Conservation (phyloP, 768 basidiomycete species). For the Rhodotorula diobovata region DNA sequence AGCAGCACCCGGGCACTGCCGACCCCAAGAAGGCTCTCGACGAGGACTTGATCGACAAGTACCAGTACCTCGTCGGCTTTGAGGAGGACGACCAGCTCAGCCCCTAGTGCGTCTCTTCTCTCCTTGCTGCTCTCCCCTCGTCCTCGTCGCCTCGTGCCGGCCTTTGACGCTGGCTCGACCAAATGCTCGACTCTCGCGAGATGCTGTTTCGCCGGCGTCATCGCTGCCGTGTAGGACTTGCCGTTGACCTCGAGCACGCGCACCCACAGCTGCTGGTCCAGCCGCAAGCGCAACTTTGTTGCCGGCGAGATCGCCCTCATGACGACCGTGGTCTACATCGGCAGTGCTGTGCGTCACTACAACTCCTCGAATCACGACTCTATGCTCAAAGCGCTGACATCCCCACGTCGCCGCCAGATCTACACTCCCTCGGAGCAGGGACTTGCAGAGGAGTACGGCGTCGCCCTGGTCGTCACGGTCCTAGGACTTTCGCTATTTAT, state of each 20-base stretch:
- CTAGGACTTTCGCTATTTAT: slow-evolving; percentile 46
- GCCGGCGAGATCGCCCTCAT: slow-evolving; percentile 17
- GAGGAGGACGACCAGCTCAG: slow-evolving; percentile 27
- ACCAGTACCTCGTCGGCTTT: slow-evolving; percentile 32
- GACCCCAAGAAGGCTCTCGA: slow-evolving; percentile 18
- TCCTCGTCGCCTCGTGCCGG: too few species aligned
- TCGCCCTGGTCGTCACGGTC: slow-evolving; percentile 38
- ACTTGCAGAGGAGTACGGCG: slow-evolving; percentile 36
- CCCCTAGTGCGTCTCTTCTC: slow-evolving; percentile 11
- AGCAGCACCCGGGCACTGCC: slow-evolving; percentile 22
- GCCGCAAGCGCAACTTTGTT: slow-evolving; percentile 14
- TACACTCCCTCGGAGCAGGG: slow-evolving; percentile 30
- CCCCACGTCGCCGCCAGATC: slow-evolving; percentile 1
- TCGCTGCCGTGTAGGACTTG: too few species aligned
- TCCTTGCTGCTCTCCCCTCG: not conserved
- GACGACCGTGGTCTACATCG: slow-evolving; percentile 44
- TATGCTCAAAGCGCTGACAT: not conserved
- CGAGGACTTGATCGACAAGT: slow-evolving; percentile 21
- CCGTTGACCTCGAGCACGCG: not conserved
- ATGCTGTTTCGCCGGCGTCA: too few species aligned
- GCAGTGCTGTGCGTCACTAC: not conserved
- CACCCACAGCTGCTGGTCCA: slow-evolving; percentile 19
- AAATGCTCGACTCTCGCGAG: too few species aligned
- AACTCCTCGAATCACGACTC: not conserved
- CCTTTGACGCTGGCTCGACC: too few species aligned